These are phyloP conservation scores for Lepraria neglecta DNA, from an alignment of 495 filamentous ascomycete genomes.

Conservation along the genomic window DNA sequence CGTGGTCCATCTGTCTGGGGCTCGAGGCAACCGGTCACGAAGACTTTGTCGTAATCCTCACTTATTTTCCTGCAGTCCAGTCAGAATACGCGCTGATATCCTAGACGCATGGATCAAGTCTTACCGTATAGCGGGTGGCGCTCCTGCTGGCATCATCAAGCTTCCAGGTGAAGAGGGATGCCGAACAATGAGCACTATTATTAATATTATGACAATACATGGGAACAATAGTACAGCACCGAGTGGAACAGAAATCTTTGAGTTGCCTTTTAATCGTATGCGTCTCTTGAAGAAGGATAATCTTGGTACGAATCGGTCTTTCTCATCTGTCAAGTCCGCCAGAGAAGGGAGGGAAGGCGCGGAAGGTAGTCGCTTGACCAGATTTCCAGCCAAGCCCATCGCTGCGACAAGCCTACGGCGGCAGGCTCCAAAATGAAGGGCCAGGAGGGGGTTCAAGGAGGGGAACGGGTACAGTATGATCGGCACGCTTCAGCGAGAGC, in stretches of 20 bases:
- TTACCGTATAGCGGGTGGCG: constrained; percentile 87
- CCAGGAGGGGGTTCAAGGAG: neutral
- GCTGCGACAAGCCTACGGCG: constrained; percentile 6
- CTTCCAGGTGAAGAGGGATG: constrained; percentile 77
- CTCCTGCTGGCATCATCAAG: constrained; percentile 81
- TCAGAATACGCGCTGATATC: constrained; percentile 17
- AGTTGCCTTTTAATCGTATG: constrained; percentile 89
- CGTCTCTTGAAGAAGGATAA: constrained; percentile 84
- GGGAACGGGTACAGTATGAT: neutral
- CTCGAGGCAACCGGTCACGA: constrained; percentile 80
- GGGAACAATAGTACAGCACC: constrained; percentile 92
- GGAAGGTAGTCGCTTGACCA: constrained; percentile 59
- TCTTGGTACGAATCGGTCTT: constrained; percentile 47
- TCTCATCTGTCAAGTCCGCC: constrained; percentile 51
- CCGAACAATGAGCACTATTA: constrained; percentile 81
- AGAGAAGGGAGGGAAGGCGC: constrained; percentile 53
- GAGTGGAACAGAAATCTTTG: constrained; percentile 86
- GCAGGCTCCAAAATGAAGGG: neutral
- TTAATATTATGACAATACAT: constrained; percentile 82
- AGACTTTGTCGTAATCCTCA: constrained; percentile 94
- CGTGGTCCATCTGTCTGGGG: constrained; percentile 60
- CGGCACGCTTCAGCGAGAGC: neutral
- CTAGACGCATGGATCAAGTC: constrained; percentile 24
- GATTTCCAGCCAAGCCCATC: constrained; percentile 60
- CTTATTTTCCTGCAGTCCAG: constrained; percentile 71